These are phyloP conservation scores for Tylopilus cervinicoccineus DNA, from an alignment of 768 basidiomycete genomes.

Conservation along the genomic window DNA sequence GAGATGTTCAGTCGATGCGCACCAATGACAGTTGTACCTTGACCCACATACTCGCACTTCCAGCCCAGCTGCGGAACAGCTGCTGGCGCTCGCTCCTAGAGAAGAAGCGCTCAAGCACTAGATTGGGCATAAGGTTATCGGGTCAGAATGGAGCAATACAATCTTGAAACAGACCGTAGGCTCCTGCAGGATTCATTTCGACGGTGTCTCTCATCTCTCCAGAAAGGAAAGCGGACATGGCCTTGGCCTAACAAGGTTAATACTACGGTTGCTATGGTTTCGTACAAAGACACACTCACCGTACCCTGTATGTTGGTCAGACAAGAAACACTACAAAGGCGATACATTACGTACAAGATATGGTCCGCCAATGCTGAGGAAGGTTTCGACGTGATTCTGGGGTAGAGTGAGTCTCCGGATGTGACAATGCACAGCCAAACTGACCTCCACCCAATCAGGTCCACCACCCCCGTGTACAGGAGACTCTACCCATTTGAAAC, in stretches of 20 bases:
- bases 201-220: conserved; percentile 97
- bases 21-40: conserved; percentile 50
- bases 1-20: neutral
- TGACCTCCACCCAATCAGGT: conserved; percentile 85
- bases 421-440: neutral
- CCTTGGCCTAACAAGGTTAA: conserved; percentile 62
- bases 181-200: conserved; percentile 76
- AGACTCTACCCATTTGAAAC: conserved; percentile 97
- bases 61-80: conserved; percentile 93
- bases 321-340: neutral
- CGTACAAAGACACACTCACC: conserved; percentile 39
- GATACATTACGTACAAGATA: conserved; percentile 55
- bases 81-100: conserved; percentile 83
- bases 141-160: neutral
- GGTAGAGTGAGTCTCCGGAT: neutral
- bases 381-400: conserved; percentile 81
- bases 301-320: conserved; percentile 51
- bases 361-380: conserved; percentile 82
- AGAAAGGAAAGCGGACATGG: conserved; percentile 91
- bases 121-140: neutral
- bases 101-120: conserved; percentile 86
- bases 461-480: conserved; percentile 79
- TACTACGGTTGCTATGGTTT: neutral
- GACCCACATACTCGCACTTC: conserved; percentile 91
- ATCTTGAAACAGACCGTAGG: conserved; percentile 49